phyloP scores from a whole-genome alignment of 148 eudicot genomes.

The Simmondsia chinensis region DNA sequence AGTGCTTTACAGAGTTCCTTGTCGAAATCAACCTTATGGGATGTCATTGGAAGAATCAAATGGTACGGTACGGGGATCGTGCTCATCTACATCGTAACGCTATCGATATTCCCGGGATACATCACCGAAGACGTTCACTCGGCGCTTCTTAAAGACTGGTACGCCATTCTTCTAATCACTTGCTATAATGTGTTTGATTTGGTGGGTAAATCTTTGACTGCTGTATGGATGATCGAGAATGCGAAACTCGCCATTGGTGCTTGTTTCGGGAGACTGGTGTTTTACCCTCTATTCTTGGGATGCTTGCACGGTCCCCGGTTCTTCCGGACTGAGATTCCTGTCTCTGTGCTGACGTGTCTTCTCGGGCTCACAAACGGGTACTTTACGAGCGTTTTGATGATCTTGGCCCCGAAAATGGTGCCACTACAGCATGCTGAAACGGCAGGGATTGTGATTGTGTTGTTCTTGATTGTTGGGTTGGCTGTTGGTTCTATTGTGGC shows the following conservation, averaged over 20 bases:
- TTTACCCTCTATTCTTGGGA: conserved; percentile 62
- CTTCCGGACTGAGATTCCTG: conserved; percentile 79
- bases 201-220: conserved; percentile 69
- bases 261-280: conserved; percentile 53
- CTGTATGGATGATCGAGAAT: conserved; percentile 61
- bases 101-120: conserved; percentile 85
- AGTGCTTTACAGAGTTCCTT: conserved; percentile 33
- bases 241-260: conserved; percentile 60
- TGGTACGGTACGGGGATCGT: conserved; percentile 63
- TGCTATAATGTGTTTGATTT: conserved; percentile 78
- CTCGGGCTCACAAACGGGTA: conserved; percentile 91
- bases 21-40: conserved; percentile 61
- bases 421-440: conserved; percentile 62
- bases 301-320: conserved; percentile 83
- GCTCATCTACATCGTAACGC: conserved; percentile 65
- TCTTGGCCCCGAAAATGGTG: conserved; percentile 72
- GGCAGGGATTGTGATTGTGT: conserved; percentile 62
- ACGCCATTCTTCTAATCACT: conserved; percentile 63
- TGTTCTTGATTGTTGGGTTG: conserved; percentile 71
- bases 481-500: conserved; percentile 79
- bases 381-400: conserved; percentile 70
- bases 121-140: conserved; percentile 93
- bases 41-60: conserved; percentile 63
- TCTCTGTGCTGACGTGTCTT: conserved; percentile 66
- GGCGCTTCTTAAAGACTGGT: conserved; percentile 69